Evolutionary conservation across 148 eudicot species (phyloP).

Genomic region (Limonium bicolor): DNA sequence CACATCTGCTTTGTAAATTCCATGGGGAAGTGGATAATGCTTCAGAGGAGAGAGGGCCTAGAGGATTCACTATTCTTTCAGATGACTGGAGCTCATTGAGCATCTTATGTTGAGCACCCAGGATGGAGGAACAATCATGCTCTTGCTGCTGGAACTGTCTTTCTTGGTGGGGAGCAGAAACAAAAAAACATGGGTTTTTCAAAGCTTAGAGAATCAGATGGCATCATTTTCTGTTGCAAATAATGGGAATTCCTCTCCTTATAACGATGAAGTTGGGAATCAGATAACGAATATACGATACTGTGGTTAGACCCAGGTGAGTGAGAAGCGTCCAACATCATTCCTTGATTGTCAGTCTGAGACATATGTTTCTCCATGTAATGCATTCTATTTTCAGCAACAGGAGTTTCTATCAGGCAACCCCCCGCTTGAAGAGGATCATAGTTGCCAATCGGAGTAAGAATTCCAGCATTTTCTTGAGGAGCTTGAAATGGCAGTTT

Average conservation of each 20-base stretch:
- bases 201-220: constrained; percentile 30
- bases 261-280: constrained; percentile 53
- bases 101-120: constrained; percentile 25
- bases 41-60: constrained; percentile 15
- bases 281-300: constrained; percentile 68
- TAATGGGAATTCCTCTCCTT: constrained; percentile 32
- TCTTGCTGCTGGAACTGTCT: constrained; percentile 18
- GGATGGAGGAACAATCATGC: constrained; percentile 10
- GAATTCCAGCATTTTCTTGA: constrained; percentile 13
- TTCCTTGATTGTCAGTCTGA: constrained; percentile 23
- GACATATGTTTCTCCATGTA: constrained; percentile 34
- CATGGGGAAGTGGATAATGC: constrained; percentile 12
- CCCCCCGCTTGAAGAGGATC: constrained; percentile 14
- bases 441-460: constrained; percentile 14
- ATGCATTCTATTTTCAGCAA: constrained; percentile 17
- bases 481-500: constrained; percentile 13
- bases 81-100: constrained; percentile 17
- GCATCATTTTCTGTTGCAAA: constrained; percentile 36
- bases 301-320: constrained; percentile 34
- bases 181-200: constrained; percentile 15
- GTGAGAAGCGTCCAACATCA: constrained; percentile 25
- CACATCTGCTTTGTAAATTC: constrained; percentile 11
- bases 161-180: constrained; percentile 19
- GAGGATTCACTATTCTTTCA: constrained; percentile 14
- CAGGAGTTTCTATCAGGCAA: constrained; percentile 12